A percentile compares a stretch with the other conserved stretches of the same genome.
Conservation (phyloP, 2,329 filamentous ascomycete species). For the Phialophora verrucosa region DNA sequence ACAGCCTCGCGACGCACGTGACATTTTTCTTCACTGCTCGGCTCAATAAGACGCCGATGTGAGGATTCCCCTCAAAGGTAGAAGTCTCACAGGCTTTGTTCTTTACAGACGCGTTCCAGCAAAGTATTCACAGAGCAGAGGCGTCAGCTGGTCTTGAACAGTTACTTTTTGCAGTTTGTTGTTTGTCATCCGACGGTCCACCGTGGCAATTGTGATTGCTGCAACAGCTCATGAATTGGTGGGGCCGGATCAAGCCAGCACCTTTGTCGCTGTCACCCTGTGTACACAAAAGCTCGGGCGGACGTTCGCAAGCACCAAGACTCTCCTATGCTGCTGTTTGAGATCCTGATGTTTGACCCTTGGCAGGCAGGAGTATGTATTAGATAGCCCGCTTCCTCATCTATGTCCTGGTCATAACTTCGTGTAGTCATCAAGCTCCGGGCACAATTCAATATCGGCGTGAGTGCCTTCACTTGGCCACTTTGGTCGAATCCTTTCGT, state of each 20-base stretch:
- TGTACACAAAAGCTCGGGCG: background rate
- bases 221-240: background rate
- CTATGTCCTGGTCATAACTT: slow-evolving; percentile 30
- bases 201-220: background rate
- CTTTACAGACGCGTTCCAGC: background rate
- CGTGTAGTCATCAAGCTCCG: slow-evolving; percentile 28
- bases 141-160: background rate
- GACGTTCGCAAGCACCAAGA: background rate
- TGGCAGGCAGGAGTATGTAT: slow-evolving; percentile 12
- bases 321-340: background rate
- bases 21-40: background rate
- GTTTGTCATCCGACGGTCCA: background rate
- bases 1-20: slow-evolving; percentile 20
- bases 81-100: background rate
- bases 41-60: background rate
- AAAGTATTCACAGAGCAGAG: background rate
- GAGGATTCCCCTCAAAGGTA: background rate
- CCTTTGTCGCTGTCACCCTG: background rate
- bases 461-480: slow-evolving; percentile 26
- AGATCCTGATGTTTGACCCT: background rate
- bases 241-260: background rate
- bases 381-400: slow-evolving; percentile 12
- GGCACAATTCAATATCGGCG: slow-evolving; percentile 8
- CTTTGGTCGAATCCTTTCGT: slow-evolving; percentile 37
- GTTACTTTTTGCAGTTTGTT: background rate